Evolutionary conservation across 305 asterid genomes (phyloP), one percentile per base, ranked within the genome.

Genomic region (Lippia alba): DNA sequence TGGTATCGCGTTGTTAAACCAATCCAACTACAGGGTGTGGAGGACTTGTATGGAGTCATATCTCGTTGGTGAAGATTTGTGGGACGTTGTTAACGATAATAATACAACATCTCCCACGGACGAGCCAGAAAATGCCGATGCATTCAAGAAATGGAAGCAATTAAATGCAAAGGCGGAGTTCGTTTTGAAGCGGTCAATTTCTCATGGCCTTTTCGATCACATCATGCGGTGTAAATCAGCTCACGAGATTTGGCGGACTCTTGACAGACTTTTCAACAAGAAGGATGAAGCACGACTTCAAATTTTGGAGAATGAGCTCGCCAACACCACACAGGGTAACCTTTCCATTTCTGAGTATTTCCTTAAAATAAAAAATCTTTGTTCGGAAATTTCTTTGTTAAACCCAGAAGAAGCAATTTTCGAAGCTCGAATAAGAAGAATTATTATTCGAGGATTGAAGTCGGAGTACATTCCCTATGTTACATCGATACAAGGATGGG

Each of bases 271-370:
- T 6, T 72, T 77, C 53, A n/a, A n/a, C n/a, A n/a, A n/a, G n/a
- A n/a, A n/a, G n/a, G n/a, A n/a, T n/a, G n/a, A n/a, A n/a, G n/a
- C 55, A 9, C 36, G 67, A 6, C 30, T 68, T 2, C 61, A 77
- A 6, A 10, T 56, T 2, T 3, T 67, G 61, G 78, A 72, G 11
- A 77, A 72, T 44, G 69, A 77, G 7, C 44, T 78, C 3, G 66
- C 58, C 8, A n/a, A 12, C 12, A 7, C 55, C n/a, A 50, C 16
- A 4, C 50, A 68, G 14, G 61, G 34, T 16, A 20, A 54, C 63
- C 17, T 77, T 17, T 77, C 75, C 2, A 57, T 77, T 56, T 51
- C 54, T 2, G 61, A 68, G 16, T 72, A 62, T 44, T 77, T 71
- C 12, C 34, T 72, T 10, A 12, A 57, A 14, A 39, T 76, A 2